phyloP scores from a whole-genome alignment of 2,329 filamentous ascomycete genomes.

The Ophiostoma perfectum region DNA sequence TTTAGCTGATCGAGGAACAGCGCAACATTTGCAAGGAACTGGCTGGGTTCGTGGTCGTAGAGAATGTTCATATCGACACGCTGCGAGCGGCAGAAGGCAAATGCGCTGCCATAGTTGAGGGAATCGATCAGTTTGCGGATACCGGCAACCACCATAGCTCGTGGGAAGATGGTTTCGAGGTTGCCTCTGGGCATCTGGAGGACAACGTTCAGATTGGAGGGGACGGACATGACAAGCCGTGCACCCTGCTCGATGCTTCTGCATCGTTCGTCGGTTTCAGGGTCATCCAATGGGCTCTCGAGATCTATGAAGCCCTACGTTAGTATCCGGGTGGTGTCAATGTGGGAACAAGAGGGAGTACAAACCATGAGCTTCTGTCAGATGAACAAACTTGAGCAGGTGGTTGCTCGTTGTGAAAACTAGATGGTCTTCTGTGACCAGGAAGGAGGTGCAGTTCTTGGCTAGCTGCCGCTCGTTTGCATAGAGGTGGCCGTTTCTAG shows the following conservation, averaged over 20 bases:
- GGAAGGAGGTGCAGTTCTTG: conserved; percentile 88
- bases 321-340: not conserved
- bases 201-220: conserved; percentile 76
- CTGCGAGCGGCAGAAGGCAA: conserved; percentile 82
- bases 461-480: conserved; percentile 68
- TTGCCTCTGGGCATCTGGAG: conserved; percentile 96
- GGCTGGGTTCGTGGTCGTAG: conserved; percentile 82
- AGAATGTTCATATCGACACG: conserved; percentile 97
- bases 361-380: conserved; percentile 51
- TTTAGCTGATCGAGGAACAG: conserved; percentile 80
- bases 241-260: conserved; percentile 87
- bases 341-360: not conserved
- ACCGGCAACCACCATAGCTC: conserved; percentile 85
- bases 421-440: conserved; percentile 73
- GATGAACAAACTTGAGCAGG: conserved; percentile 87
- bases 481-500: conserved; percentile 70
- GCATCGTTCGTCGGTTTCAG: conserved; percentile 86
- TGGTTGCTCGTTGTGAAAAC: conserved; percentile 91
- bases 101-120: conserved; percentile 78
- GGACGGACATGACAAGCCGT: conserved; percentile 80
- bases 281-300: conserved; percentile 78
- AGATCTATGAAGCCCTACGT: conserved; percentile 47
- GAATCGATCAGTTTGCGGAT: conserved; percentile 75
- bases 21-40: conserved; percentile 71
- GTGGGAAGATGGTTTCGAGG: conserved; percentile 87